Percentiles rank a stretch among this genome's conserved stretches.
Evolutionary conservation across 2,329 filamentous ascomycete genomes (phyloP).

Genomic region (Arthrinium phaeospermum): DNA sequence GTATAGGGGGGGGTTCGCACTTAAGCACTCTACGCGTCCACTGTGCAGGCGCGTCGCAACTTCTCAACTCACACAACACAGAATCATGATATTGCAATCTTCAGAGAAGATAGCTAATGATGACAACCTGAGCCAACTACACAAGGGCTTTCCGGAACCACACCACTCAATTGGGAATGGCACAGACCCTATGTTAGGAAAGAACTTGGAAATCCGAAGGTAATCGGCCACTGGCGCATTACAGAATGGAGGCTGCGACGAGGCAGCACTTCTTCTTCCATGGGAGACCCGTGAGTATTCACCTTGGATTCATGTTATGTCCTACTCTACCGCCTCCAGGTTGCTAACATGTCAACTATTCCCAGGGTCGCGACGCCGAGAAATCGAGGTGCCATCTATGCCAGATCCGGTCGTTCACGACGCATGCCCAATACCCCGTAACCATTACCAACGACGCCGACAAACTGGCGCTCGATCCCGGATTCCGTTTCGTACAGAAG

Average conservation of each 20-base stretch:
- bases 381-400: slow-evolving; percentile 63
- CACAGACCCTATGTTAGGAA: not conserved
- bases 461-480: slow-evolving; percentile 55
- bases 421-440: slow-evolving; percentile 56
- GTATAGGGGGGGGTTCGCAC: not conserved
- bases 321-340: not conserved
- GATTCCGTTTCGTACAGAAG: slow-evolving; percentile 72
- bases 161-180: not conserved
- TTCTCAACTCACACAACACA: not conserved
- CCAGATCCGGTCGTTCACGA: slow-evolving; percentile 61
- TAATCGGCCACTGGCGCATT: too few species aligned
- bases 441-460: slow-evolving; percentile 70
- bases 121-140: not conserved
- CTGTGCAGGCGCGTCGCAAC: not conserved
- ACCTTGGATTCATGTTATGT: not conserved
- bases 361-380: slow-evolving; percentile 45
- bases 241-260: slow-evolving; percentile 51
- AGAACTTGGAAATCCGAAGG: not conserved
- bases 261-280: slow-evolving; percentile 58
- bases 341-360: not conserved
- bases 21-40: slow-evolving; percentile 1
- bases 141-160: not conserved
- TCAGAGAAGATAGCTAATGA: not conserved
- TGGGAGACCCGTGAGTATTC: slow-evolving; percentile 42
- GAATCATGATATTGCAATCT: not conserved